A percentile compares a stretch with the other conserved stretches of the same genome.
Conservation (phyloP, 2,329 filamentous ascomycete species). For the Neodidymelliopsis sp. region DNA sequence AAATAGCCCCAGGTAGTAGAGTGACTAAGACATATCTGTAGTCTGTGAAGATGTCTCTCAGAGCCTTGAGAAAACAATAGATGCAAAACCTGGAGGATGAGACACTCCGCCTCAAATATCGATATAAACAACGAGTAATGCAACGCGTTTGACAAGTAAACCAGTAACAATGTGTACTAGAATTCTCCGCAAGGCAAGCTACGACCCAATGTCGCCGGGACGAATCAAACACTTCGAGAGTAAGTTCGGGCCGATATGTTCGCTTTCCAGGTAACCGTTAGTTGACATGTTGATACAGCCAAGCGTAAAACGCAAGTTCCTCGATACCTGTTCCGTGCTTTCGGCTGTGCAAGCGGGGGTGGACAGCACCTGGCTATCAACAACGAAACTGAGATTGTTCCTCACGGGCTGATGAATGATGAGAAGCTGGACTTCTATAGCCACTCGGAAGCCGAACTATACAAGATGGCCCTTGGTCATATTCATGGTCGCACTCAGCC, state of each 20-base stretch:
- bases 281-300: neutral
- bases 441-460: neutral
- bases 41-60: too few relatives aligned
- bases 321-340: conserved; percentile 18
- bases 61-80: too few relatives aligned
- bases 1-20: too few relatives aligned
- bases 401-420: conserved; percentile 8
- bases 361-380: conserved; percentile 4
- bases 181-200: neutral
- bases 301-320: conserved; percentile 6
- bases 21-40: too few relatives aligned
- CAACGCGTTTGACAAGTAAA: too few relatives aligned
- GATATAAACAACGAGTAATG: too few relatives aligned
- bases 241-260: neutral
- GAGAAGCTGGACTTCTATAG: conserved; percentile 2
- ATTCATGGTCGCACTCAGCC: neutral
- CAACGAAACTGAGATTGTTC: conserved; percentile 2
- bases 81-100: too few relatives aligned
- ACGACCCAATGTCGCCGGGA: neutral
- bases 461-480: neutral
- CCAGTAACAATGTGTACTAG: too few relatives aligned
- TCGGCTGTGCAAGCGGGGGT: neutral
- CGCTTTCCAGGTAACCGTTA: too few relatives aligned
- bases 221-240: neutral
- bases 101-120: too few relatives aligned